These are phyloP conservation scores for Termitomyces sp. DNA, from an alignment of 768 basidiomycete genomes.

Conservation along the genomic window DNA sequence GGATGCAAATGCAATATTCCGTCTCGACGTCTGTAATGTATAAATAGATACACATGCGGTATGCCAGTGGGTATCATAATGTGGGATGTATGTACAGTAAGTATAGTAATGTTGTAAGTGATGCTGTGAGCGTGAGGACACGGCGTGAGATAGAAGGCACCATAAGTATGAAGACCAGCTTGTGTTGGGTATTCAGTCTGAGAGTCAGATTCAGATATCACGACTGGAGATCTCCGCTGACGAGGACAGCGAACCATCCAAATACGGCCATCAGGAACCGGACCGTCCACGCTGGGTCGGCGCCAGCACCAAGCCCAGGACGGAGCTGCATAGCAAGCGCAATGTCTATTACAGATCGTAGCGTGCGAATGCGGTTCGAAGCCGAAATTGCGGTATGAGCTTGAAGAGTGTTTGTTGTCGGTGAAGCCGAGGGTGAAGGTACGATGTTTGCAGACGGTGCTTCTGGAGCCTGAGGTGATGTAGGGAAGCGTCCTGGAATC, in stretches of 20 bases:
- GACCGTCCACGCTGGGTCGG: conserved; percentile 76
- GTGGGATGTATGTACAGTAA: neutral
- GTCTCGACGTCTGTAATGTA: neutral
- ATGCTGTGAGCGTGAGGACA: neutral
- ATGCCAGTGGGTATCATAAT: neutral
- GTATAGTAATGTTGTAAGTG: neutral
- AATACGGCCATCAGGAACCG: conserved; percentile 76
- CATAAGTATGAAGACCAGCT: neutral
- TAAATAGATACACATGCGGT: neutral
- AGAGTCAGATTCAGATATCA: neutral
- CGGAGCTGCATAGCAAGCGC: conserved; percentile 76
- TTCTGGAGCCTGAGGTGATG: neutral
- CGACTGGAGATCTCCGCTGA: conserved; percentile 16
- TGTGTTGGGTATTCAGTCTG: neutral
- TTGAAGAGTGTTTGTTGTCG: neutral
- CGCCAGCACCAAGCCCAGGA: conserved; percentile 62
- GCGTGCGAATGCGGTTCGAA: conserved; percentile 14
- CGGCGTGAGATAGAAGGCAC: neutral
- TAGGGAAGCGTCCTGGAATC: neutral
- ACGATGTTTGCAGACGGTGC: neutral
- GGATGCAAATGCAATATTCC: neutral
- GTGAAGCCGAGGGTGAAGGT: neutral
- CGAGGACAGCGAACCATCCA: conserved; percentile 67
- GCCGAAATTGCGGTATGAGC: neutral
- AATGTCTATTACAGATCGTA: conserved; percentile 50